Evolutionary conservation across 2,329 filamentous ascomycete species (phyloP).

Genomic region (Stagonosporopsis chrysanthemi): DNA sequence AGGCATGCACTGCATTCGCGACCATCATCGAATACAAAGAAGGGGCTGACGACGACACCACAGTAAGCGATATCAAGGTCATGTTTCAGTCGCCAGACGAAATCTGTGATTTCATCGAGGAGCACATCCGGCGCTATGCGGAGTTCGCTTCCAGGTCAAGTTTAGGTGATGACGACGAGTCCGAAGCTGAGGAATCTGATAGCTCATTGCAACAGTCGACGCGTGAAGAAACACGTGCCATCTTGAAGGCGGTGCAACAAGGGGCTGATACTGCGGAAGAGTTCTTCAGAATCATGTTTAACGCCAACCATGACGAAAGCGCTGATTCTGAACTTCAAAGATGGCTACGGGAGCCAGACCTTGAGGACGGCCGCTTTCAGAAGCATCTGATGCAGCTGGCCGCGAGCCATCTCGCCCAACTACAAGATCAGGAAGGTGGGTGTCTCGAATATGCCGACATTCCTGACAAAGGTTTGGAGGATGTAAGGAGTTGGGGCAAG

Average conservation of each 20-base stretch:
- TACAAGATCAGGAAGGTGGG: too few relatives aligned
- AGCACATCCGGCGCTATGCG: constrained; percentile 14
- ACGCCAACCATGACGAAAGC: background rate
- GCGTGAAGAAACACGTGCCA: background rate
- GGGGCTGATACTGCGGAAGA: constrained; percentile 19
- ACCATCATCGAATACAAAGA: constrained; percentile 17
- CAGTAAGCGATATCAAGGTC: constrained; percentile 16
- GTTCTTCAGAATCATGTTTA: constrained; percentile 22
- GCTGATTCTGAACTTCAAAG: background rate
- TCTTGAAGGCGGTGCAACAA: background rate
- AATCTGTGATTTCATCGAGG: constrained; percentile 8
- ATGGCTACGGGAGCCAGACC: constrained; percentile 7
- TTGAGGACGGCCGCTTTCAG: constrained; percentile 14
- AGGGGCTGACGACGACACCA: constrained; percentile 14
- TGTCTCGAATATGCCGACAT: too few relatives aligned
- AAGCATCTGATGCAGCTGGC: background rate
- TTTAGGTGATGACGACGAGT: background rate
- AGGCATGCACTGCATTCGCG: constrained; percentile 19
- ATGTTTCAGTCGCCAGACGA: constrained; percentile 5
- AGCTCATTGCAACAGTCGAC: background rate
- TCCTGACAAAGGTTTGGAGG: too few relatives aligned
- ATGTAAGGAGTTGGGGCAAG: background rate
- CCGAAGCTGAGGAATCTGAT: background rate
- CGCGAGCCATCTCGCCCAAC: background rate
- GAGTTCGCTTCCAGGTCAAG: background rate